A percentile compares a stretch with the other conserved stretches of the same genome.
These are phyloP conservation scores for Neonectria hederae DNA, from an alignment of 2,329 filamentous ascomycete genomes.

Conservation along the genomic window DNA sequence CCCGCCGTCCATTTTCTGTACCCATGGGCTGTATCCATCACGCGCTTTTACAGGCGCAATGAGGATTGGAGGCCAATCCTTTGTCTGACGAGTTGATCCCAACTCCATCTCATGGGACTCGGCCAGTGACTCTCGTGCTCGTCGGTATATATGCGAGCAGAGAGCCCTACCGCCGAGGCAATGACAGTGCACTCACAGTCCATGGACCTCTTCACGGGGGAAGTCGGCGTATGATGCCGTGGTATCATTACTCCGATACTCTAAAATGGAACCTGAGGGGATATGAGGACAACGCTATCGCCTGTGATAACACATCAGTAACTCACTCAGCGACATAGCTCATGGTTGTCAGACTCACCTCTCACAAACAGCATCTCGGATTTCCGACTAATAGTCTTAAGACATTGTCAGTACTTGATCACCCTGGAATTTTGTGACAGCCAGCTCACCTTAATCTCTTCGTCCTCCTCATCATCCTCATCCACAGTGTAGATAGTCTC, in stretches of 20 bases:
- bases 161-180: neutral
- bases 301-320: conserved; percentile 55
- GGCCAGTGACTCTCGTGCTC: neutral
- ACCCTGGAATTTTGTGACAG: neutral
- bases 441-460: conserved; percentile 73
- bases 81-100: neutral
- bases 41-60: neutral
- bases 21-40: neutral
- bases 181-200: conserved; percentile 1
- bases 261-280: conserved; percentile 64
- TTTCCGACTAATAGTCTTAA: conserved; percentile 91
- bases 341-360: conserved; percentile 67
- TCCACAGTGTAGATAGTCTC: conserved; percentile 96
- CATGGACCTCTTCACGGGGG: neutral
- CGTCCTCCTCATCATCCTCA: conserved; percentile 88
- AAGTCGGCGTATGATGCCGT: conserved; percentile 1
- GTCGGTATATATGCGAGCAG: neutral
- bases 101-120: neutral
- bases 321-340: neutral
- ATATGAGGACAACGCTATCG: conserved; percentile 78
- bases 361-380: conserved; percentile 98
- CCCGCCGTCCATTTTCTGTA: neutral
- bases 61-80: neutral
- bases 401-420: conserved; percentile 22
- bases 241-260: conserved; percentile 2